Base-by-base conservation (phyloP, 208 protist species). In the Wallacemonas sp. region DNA sequence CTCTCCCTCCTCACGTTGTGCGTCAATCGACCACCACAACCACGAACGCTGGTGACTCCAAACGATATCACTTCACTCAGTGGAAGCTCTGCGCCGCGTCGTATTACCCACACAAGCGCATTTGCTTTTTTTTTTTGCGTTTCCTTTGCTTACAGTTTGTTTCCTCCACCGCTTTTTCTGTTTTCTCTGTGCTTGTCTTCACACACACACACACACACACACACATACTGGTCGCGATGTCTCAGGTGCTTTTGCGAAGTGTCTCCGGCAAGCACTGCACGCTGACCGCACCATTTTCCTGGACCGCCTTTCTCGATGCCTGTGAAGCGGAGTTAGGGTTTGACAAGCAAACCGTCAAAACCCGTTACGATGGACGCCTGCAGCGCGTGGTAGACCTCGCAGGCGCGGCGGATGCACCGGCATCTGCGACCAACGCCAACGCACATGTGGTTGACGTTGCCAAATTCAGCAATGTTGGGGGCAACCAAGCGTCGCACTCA, bases 241-340 rank as follows among this genome's bases (percentile, higher is more conserved):
- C 45, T 13, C n/a, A 32, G n/a, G 57, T 84, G 15, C 68, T 58
- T 12, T 63, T 90, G 48, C 82, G 71, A 22, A 84, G 62, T n/a
- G 67, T 81, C 10, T 72, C 74, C 2, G 83, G 83, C 10, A 79
- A 80, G 54, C 66, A 61, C 10, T 68, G 60, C 8, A 4, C 45
- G 21, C 62, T 86, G 19, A 42, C n/a, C 0, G 67, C 54, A n/a
- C 83, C 83, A 1, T 60, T 73, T 54, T 86, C 83, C 27, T 57
- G 81, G 33, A 52, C 55, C 3, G 46, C 60, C 10, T 57, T 90
- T 36, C 48, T 90, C 21, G 53, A 59, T 0, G 74, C 66, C 0
- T 80, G 79, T 4, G 71, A 67, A 1, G 42, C 58, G 0, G 67
- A 74, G 24, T 67, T 90, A 17, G 71, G 58, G 22, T 58, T 86